Conservation (phyloP, 106 monocot species). For the Allium sativum region DNA sequence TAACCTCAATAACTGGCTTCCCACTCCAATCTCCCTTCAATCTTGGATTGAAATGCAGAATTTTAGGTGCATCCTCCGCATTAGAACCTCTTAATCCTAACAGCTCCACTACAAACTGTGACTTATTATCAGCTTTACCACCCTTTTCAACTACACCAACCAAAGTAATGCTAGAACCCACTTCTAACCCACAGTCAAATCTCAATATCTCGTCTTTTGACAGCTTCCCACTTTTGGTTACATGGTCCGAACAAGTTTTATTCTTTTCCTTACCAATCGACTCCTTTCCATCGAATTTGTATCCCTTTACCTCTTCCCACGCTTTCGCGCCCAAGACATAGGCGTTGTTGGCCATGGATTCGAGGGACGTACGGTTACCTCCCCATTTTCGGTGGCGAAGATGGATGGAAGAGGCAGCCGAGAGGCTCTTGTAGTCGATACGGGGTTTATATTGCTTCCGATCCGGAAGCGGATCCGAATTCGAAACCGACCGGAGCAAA, state of each 20-base stretch:
- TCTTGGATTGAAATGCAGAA: conserved; percentile 76
- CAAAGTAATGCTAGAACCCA: conserved; percentile 66
- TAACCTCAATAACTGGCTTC: conserved; percentile 63
- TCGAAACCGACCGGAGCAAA: conserved; percentile 18
- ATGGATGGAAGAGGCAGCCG: conserved; percentile 11
- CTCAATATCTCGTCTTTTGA: conserved; percentile 39
- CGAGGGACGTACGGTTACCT: conserved; percentile 53
- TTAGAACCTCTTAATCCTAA: conserved; percentile 76
- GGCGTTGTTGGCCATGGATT: conserved; percentile 59
- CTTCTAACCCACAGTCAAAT: conserved; percentile 67
- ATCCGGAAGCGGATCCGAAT: conserved; percentile 2
- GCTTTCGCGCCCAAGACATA: conserved; percentile 65
- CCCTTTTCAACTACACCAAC: conserved; percentile 57
- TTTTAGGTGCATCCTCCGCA: conserved; percentile 64
- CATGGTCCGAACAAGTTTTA: conserved; percentile 51
- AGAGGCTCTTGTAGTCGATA: conserved; percentile 18
- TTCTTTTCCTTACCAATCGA: conserved; percentile 14
- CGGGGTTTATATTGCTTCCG: not conserved
- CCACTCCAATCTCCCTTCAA: conserved; percentile 75
- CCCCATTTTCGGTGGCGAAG: not conserved
- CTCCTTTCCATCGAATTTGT: not conserved
- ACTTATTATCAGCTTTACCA: conserved; percentile 44
- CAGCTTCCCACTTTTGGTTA: conserved; percentile 16
- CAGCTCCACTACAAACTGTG: conserved; percentile 87
- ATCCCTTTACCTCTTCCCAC: conserved; percentile 48